A percentile compares a stretch with the other conserved stretches of the same genome.
Conservation (phyloP, 805 yeast genomes). For the Myxozyma sirexii region DNA sequence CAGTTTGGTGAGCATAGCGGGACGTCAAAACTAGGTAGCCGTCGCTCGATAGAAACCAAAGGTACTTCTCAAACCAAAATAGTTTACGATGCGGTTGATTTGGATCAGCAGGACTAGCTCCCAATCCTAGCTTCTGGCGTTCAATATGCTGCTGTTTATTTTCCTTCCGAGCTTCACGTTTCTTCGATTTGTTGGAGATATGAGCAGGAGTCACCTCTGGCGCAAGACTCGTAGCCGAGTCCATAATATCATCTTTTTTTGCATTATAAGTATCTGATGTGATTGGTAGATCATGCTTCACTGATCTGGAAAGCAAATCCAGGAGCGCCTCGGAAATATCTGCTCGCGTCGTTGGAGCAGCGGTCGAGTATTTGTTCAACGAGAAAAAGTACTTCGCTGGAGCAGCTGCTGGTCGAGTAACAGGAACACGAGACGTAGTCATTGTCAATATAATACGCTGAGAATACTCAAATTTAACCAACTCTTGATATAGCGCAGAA, state of each 20-base stretch:
- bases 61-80: conserved; percentile 90
- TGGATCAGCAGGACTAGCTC: neutral
- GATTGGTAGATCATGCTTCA: neutral
- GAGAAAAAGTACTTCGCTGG: conserved; percentile 19
- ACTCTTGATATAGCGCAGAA: no score
- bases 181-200: conserved; percentile 17
- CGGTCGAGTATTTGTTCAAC: neutral
- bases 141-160: conserved; percentile 19
- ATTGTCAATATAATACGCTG: neutral
- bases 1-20: conserved; percentile 76
- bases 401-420: conserved; percentile 6
- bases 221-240: neutral
- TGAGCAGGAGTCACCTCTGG: neutral
- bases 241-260: neutral
- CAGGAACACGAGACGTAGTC: conserved; percentile 4
- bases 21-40: conserved; percentile 87
- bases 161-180: conserved; percentile 24
- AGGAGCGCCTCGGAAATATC: conserved; percentile 28
- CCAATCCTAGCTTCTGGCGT: neutral
- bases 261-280: neutral
- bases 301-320: conserved; percentile 21
- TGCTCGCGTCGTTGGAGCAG: conserved; percentile 28
- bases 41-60: conserved; percentile 92
- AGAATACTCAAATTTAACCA: no score
- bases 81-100: conserved; percentile 45